phyloP scores from a whole-genome alignment of 148 eudicot genomes.

The Oxyria digyna region DNA sequence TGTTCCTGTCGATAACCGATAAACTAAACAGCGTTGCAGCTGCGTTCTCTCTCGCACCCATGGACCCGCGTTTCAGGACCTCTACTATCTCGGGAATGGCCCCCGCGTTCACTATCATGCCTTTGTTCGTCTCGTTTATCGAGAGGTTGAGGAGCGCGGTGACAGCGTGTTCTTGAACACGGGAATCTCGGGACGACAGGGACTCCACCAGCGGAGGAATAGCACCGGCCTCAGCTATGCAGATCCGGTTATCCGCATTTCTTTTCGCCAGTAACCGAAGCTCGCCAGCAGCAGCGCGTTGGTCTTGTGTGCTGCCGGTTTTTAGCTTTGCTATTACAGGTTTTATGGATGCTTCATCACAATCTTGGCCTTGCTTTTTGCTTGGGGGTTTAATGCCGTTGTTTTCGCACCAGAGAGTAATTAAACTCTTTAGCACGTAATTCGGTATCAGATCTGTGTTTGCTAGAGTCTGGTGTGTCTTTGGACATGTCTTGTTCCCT shows the following conservation, averaged over 20 bases:
- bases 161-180: conserved; percentile 70
- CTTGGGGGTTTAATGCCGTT: conserved; percentile 72
- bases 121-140: conserved; percentile 70
- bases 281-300: conserved; percentile 68
- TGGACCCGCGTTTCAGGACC: conserved; percentile 38
- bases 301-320: conserved; percentile 49
- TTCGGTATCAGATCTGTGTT: conserved; percentile 80
- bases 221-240: conserved; percentile 65
- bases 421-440: conserved; percentile 71
- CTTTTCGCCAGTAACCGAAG: conserved; percentile 63
- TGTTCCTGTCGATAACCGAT: conserved; percentile 55
- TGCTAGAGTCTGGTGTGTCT: conserved; percentile 64
- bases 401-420: conserved; percentile 82
- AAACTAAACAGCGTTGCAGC: conserved; percentile 69
- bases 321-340: conserved; percentile 44
- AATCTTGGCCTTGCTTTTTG: conserved; percentile 37
- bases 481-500: conserved; percentile 84
- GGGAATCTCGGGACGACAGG: conserved; percentile 34
- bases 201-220: conserved; percentile 52
- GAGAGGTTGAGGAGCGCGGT: conserved; percentile 74
- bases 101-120: conserved; percentile 38
- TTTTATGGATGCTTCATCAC: conserved; percentile 47
- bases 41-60: conserved; percentile 66
- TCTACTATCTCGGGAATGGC: conserved; percentile 52
- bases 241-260: conserved; percentile 60